Percentiles rank a stretch among this genome's conserved stretches.
Evolutionary conservation across 139 green algal genomes (phyloP).

Genomic region (Volvox africanus): DNA sequence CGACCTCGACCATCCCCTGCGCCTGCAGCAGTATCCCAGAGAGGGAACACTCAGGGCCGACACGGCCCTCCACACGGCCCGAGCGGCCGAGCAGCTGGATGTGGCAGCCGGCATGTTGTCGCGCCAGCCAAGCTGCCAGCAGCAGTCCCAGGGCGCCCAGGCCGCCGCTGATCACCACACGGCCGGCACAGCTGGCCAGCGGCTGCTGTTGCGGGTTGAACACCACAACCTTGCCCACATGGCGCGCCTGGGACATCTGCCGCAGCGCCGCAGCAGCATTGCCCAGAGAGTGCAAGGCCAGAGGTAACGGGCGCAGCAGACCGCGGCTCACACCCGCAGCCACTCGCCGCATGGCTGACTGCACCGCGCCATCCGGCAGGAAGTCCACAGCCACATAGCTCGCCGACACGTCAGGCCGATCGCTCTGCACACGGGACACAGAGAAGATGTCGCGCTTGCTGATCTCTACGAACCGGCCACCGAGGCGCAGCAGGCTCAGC

Average conservation of each 20-base stretch:
- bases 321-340: slow-evolving; percentile 54
- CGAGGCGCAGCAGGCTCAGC: slow-evolving; percentile 65
- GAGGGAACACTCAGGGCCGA: not conserved
- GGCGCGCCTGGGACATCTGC: slow-evolving; percentile 85
- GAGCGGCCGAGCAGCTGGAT: slow-evolving; percentile 68
- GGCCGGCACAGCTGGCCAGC: not conserved
- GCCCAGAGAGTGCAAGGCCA: slow-evolving; percentile 52
- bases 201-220: slow-evolving; percentile 32
- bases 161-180: slow-evolving; percentile 77
- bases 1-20: slow-evolving; percentile 17
- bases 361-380: slow-evolving; percentile 73
- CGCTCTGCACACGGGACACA: slow-evolving; percentile 65
- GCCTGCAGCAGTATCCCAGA: not conserved
- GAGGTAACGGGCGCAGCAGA: slow-evolving; percentile 57
- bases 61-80: slow-evolving; percentile 43
- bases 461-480: slow-evolving; percentile 87
- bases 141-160: slow-evolving; percentile 77
- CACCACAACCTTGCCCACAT: slow-evolving; percentile 91
- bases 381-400: slow-evolving; percentile 90
- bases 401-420: slow-evolving; percentile 85
- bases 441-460: slow-evolving; percentile 91
- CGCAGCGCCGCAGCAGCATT: slow-evolving; percentile 76
- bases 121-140: slow-evolving; percentile 71
- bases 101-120: slow-evolving; percentile 31
- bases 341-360: slow-evolving; percentile 59